Conservation (phyloP, 345 rosid species). For the Citrus cavaleriei region DNA sequence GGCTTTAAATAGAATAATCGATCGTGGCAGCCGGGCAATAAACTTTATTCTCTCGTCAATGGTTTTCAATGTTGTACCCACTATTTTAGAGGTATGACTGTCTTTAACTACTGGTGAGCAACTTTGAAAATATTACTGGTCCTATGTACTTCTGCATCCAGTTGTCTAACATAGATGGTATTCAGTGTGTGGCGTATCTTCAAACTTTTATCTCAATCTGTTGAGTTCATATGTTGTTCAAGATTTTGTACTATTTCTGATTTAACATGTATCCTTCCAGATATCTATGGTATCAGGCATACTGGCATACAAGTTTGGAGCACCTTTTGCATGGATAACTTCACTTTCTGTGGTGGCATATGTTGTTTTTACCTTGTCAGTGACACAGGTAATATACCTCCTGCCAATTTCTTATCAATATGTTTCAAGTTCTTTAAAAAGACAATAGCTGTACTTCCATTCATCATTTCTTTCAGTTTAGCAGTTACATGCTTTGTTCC, state of each 20-base stretch:
- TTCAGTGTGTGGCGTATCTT: not conserved
- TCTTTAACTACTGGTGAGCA: slow-evolving; percentile 12
- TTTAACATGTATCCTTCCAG: slow-evolving; percentile 57
- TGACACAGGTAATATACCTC: slow-evolving; percentile 71
- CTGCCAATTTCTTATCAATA: slow-evolving; percentile 1
- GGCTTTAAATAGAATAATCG: slow-evolving; percentile 84
- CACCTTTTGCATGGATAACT: slow-evolving; percentile 98
- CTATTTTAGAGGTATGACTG: slow-evolving; percentile 76
- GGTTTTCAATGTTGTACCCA: slow-evolving; percentile 96
- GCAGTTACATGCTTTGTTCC: not conserved
- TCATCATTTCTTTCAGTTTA: not conserved
- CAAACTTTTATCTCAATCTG: slow-evolving; percentile 6
- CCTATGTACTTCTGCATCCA: not conserved
- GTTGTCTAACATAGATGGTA: not conserved
- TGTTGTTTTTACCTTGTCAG: slow-evolving; percentile 71
- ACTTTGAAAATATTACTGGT: not conserved
- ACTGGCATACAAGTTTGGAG: slow-evolving; percentile 92
- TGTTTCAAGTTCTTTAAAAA: not conserved
- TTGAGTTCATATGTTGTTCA: not conserved
- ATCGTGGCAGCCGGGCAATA: slow-evolving; percentile 99
- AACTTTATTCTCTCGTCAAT: slow-evolving; percentile 88
- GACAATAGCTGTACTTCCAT: not conserved
- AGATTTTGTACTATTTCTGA: slow-evolving; percentile 20
- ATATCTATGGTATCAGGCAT: slow-evolving; percentile 97
- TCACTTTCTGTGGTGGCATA: slow-evolving; percentile 90